Conservation (phyloP, 495 filamentous ascomycete species). For the Xylaria palmicola region DNA sequence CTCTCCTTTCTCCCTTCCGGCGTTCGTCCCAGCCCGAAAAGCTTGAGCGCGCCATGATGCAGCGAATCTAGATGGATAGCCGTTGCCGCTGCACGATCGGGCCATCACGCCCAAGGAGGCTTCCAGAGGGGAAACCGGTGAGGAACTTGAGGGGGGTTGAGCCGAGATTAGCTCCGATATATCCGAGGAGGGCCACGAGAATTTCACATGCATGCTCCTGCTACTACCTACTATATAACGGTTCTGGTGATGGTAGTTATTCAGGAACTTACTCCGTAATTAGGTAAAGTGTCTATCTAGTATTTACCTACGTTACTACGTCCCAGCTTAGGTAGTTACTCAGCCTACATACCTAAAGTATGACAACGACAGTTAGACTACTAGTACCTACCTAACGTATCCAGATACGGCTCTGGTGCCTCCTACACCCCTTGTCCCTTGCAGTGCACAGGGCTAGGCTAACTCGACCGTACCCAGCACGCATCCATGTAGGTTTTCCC, state of each 20-base stretch:
- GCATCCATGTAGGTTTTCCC: not conserved
- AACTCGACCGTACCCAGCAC: not conserved
- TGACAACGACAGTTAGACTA: too few relatives aligned
- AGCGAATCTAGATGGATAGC: not conserved
- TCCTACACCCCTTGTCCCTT: too few relatives aligned
- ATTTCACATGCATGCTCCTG: too few relatives aligned
- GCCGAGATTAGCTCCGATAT: not conserved
- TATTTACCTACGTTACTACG: too few relatives aligned
- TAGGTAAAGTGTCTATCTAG: too few relatives aligned
- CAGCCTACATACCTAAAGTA: not conserved
- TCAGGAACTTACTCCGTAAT: too few relatives aligned
- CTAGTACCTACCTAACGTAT: too few relatives aligned
- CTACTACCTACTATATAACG: not conserved
- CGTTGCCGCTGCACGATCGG: not conserved
- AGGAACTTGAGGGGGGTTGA: not conserved
- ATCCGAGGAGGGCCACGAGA: conserved; percentile 6
- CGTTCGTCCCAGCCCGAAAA: not conserved
- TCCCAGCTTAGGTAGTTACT: too few relatives aligned
- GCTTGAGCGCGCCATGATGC: conserved; percentile 5
- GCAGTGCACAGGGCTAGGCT: not conserved
- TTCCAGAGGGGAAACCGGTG: not conserved
- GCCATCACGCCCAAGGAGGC: too few relatives aligned
- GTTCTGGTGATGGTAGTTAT: too few relatives aligned
- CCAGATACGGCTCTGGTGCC: too few relatives aligned
- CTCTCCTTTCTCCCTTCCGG: not conserved